phyloP scores from a whole-genome alignment of 768 basidiomycete species.

The Termitomyces sp. region DNA sequence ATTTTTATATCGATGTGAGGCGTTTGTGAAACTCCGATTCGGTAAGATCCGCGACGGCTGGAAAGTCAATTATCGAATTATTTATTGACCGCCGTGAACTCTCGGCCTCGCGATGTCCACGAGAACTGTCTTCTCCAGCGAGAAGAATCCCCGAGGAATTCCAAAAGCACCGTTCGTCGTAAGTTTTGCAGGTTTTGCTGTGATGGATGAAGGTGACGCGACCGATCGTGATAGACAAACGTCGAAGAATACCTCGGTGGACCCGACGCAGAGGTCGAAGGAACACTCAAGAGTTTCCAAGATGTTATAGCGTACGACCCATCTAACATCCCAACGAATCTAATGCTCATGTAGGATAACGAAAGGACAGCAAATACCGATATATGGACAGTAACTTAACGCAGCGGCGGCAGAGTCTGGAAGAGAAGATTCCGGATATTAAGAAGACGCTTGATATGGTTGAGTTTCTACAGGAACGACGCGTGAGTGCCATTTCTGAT shows the following conservation, averaged over 20 bases:
- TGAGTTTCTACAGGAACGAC: slow-evolving; percentile 65
- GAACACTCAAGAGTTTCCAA: slow-evolving; percentile 74
- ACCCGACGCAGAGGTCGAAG: slow-evolving; percentile 72
- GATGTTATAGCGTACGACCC: slow-evolving; percentile 86
- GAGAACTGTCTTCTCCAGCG: slow-evolving; percentile 13
- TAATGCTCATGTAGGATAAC: slow-evolving; percentile 16
- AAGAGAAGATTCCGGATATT: slow-evolving; percentile 96
- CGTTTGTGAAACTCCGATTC: slow-evolving; percentile 16
- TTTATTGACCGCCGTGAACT: no score
- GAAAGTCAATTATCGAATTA: no score
- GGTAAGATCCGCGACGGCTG: slow-evolving; percentile 16
- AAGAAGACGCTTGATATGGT: slow-evolving; percentile 90
- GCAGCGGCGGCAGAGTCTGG: slow-evolving; percentile 71
- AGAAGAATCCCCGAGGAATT: slow-evolving; percentile 85
- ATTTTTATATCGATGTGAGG: slow-evolving; percentile 7
- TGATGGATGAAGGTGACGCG: slow-evolving; percentile 1
- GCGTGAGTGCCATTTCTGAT: slow-evolving; percentile 37
- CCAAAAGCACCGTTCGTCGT: slow-evolving; percentile 95
- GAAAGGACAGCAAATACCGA: slow-evolving; percentile 85
- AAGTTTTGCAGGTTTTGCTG: background rate
- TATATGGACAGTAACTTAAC: slow-evolving; percentile 92
- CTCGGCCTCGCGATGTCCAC: slow-evolving; percentile 5
- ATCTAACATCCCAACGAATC: slow-evolving; percentile 7
- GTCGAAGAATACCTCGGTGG: slow-evolving; percentile 85
- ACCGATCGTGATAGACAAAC: slow-evolving; percentile 50